Evolutionary conservation across 129 eudicot genomes (phyloP).

Genomic region (Ambrosia trifida): DNA sequence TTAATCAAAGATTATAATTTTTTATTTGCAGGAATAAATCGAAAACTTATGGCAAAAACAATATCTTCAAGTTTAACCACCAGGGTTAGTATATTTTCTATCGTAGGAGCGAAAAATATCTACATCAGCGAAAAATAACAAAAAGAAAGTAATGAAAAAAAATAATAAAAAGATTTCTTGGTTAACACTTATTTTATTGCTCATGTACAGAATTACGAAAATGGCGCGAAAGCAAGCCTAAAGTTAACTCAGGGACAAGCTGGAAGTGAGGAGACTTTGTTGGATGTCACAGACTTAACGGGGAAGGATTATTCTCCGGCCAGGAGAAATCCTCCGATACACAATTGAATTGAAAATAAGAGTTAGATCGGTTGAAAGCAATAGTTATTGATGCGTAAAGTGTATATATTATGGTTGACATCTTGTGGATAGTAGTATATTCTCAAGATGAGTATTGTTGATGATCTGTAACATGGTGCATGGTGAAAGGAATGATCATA

Average conservation of each 20-base stretch:
- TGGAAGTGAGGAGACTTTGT: conserved; percentile 23
- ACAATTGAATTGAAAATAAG: conserved; percentile 41
- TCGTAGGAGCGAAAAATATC: neutral
- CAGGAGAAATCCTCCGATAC: conserved; percentile 72
- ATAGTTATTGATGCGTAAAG: neutral
- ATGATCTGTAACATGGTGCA: neutral
- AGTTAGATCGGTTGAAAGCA: neutral
- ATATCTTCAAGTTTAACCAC: conserved; percentile 18
- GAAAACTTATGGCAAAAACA: conserved; percentile 46
- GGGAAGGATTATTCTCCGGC: conserved; percentile 81
- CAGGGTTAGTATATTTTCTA: conserved; percentile 42
- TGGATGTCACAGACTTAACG: conserved; percentile 27
- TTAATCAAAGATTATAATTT: neutral
- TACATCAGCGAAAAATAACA: too few species aligned
- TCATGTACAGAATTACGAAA: conserved; percentile 17
- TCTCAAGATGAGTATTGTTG: neutral
- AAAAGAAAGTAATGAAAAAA: neutral
- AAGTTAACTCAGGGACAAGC: conserved; percentile 11
- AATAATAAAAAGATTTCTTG: neutral
- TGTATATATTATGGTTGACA: neutral
- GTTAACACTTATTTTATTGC: neutral
- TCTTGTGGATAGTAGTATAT: neutral
- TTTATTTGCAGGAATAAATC: conserved; percentile 51
- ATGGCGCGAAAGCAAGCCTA: conserved; percentile 11
- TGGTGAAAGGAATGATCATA: conserved; percentile 9